phyloP scores from a whole-genome alignment of 768 basidiomycete species.

The Asterophora lycoperdoides region DNA sequence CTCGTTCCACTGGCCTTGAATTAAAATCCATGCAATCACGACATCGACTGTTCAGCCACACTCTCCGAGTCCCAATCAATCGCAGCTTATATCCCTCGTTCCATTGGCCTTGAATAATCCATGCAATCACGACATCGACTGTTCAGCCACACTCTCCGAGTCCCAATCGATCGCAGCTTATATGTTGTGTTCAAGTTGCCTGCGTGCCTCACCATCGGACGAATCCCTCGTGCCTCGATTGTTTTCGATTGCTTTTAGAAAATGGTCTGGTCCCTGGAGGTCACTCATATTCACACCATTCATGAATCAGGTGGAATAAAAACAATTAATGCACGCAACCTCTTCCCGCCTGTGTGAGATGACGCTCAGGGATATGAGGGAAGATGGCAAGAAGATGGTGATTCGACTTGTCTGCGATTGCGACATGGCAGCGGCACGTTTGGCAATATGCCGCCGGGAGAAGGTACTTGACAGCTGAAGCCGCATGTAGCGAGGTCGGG shows the following conservation, averaged over 20 bases:
- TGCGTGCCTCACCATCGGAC: too few species aligned
- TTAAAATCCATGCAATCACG: background rate
- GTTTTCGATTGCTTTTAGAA: background rate
- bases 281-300: background rate
- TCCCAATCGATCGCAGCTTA: background rate
- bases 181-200: background rate
- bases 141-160: background rate
- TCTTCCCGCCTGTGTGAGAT: background rate
- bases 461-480: background rate
- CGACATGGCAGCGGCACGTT: background rate
- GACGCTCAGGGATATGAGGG: background rate
- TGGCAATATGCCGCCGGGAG: constrained; percentile 5
- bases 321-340: background rate
- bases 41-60: background rate
- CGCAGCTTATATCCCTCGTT: background rate
- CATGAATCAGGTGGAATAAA: background rate
- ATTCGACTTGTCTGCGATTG: background rate
- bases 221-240: too few species aligned
- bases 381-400: background rate
- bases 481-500: background rate
- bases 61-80: background rate
- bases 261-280: background rate
- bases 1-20: too few species aligned
- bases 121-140: background rate
- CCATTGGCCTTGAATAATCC: too few species aligned